phyloP scores from a whole-genome alignment of 169 alveolate species.

The Plasmodium adleri region DNA sequence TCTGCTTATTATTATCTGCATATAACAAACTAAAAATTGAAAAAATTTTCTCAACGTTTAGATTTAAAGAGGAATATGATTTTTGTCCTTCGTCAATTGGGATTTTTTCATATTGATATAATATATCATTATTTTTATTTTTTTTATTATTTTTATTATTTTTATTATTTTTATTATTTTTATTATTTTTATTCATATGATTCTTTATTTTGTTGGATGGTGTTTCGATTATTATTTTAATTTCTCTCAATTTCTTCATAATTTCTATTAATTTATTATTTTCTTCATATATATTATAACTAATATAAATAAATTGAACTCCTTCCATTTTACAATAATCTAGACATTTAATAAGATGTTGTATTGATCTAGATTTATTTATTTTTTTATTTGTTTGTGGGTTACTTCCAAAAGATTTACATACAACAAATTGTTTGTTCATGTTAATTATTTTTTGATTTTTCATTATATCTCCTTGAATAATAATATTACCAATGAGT shows the following conservation, averaged over 20 bases:
- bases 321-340: conserved; percentile 31
- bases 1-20: background rate
- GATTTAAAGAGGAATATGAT: conserved; percentile 1
- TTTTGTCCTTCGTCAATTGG: too few species aligned
- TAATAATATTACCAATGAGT: conserved; percentile 10
- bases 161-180: too few species aligned
- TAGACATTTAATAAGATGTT: conserved; percentile 25
- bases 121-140: too few species aligned
- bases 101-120: too few species aligned
- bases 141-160: background rate
- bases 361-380: conserved; percentile 2
- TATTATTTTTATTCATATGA: background rate
- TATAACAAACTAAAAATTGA: conserved; percentile 16
- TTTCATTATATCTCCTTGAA: conserved; percentile 19
- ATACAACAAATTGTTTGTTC: background rate
- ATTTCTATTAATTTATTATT: conserved; percentile 28
- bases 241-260: conserved; percentile 14
- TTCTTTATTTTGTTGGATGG: background rate
- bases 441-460: background rate
- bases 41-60: conserved; percentile 29
- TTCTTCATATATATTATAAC: conserved; percentile 28
- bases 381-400: background rate
- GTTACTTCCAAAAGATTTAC: conserved; percentile 25
- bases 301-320: conserved; percentile 24
- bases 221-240: conserved; percentile 2